Conservation (phyloP, 140 eudicot species). For the Flaveria floridana region DNA sequence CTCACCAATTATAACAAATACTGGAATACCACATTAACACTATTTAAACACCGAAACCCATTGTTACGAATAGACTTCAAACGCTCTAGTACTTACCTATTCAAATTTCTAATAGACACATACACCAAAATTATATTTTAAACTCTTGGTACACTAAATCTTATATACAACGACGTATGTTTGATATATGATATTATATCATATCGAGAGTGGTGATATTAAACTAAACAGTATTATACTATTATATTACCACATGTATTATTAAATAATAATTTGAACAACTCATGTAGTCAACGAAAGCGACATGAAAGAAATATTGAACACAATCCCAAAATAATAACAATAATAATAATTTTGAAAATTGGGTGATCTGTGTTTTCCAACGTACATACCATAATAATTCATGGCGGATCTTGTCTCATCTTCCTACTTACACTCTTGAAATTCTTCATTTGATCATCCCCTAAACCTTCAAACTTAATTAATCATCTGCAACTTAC, state of each 20-base stretch:
- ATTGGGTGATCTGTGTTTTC: constrained; percentile 17
- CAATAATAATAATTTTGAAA: constrained; percentile 14
- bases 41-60: no score
- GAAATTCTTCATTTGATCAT: constrained; percentile 10
- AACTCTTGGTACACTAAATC: neutral
- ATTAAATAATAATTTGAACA: constrained; percentile 7
- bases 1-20: no score
- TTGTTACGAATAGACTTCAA: no score
- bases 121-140: neutral
- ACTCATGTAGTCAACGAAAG: constrained; percentile 26
- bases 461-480: neutral
- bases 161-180: neutral
- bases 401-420: constrained; percentile 44
- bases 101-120: no score
- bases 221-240: neutral
- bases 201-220: neutral
- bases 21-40: no score
- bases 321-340: constrained; percentile 5
- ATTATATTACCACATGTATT: neutral
- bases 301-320: constrained; percentile 8
- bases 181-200: neutral
- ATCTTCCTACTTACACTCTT: neutral
- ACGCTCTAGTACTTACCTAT: no score
- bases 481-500: neutral
- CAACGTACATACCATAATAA: constrained; percentile 16